These are phyloP conservation scores for Knufia petricola DNA, from an alignment of 2,329 filamentous ascomycete genomes.

Conservation along the genomic window DNA sequence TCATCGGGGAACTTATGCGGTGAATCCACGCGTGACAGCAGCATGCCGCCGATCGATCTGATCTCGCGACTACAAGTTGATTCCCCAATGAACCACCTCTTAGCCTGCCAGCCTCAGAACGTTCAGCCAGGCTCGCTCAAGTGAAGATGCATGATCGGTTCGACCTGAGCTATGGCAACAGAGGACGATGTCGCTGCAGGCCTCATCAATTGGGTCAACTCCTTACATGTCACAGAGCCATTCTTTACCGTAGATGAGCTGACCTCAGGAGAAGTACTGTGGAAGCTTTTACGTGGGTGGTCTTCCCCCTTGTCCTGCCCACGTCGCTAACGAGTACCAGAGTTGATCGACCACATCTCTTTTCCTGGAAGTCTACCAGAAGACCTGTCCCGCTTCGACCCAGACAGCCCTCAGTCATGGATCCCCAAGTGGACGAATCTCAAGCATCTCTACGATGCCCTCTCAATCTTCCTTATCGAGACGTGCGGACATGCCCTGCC, in stretches of 20 bases:
- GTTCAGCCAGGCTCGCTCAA: too few species aligned
- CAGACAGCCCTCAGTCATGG: slow-evolving; percentile 27
- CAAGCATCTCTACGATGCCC: slow-evolving; percentile 38
- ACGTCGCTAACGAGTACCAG: slow-evolving; percentile 21
- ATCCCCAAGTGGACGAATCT: slow-evolving; percentile 41
- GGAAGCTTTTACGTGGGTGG: slow-evolving; percentile 33
- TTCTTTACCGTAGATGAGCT: slow-evolving; percentile 28
- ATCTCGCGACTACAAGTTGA: too few species aligned
- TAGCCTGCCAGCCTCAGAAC: too few species aligned
- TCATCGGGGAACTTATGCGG: not conserved
- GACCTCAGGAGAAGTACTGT: slow-evolving; percentile 36
- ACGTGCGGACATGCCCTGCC: slow-evolving; percentile 36
- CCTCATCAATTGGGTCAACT: slow-evolving; percentile 37
- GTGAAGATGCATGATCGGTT: not conserved
- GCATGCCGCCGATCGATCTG: not conserved
- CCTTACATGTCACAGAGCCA: slow-evolving; percentile 18
- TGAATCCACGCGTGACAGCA: not conserved
- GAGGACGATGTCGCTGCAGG: slow-evolving; percentile 38
- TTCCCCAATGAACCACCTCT: too few species aligned
- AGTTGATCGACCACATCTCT: slow-evolving; percentile 40
- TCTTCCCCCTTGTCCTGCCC: not conserved
- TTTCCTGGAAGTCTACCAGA: slow-evolving; percentile 41
- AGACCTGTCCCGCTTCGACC: slow-evolving; percentile 31
- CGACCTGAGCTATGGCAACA: slow-evolving; percentile 31
- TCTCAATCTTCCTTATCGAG: slow-evolving; percentile 37